Base-by-base conservation (phyloP, 129 eudicot species). In the Centella asiatica region DNA sequence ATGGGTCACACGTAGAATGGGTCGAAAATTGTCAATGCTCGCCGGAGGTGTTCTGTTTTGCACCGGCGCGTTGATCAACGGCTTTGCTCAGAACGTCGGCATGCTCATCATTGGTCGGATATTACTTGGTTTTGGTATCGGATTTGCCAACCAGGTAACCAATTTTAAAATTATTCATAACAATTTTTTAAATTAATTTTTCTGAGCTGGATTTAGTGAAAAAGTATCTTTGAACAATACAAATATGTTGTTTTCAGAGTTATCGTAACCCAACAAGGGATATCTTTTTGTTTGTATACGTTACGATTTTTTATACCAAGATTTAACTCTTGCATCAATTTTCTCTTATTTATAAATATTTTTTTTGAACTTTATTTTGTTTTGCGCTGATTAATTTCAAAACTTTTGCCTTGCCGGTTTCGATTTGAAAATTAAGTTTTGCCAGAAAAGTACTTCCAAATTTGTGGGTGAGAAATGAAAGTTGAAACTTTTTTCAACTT, bases 91-190 rank as follows among this genome's bases (percentile, higher is more conserved):
- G 28, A 39, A 44, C 2, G 89, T 90, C 13, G 80, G 83, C 81
- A 90, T 90, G 97, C 87, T 90, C 5, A 85, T 85, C 40, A 70
- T 85, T 46, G 97, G 97, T 66, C 95, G 97, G 37, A 90, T 90
- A 66, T 70, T 90, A 5, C 86, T 90, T 6, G 97, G 97, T 53
- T 85, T 85, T 28, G 97, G 97, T 51, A 82, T 90, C 18, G 97
- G 97, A 36, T 90, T 85, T 44, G 95, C 97, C 61, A 85, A 85
- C 81, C 97, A 90, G 97, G 97, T 89, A 71, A 42, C 22, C 46
- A 7, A 11, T 17, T 49, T 18, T 9, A 6, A 62, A 37, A 17
- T 22, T 22, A 2, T 7, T 55, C 7, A 4, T 42, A 42, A 4
- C 1, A 5, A 29, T 51, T 48, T 48, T 48, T 6, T 7, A n/a